phyloP scores from a whole-genome alignment of 441 rosid species.

The Erodium moschatum region DNA sequence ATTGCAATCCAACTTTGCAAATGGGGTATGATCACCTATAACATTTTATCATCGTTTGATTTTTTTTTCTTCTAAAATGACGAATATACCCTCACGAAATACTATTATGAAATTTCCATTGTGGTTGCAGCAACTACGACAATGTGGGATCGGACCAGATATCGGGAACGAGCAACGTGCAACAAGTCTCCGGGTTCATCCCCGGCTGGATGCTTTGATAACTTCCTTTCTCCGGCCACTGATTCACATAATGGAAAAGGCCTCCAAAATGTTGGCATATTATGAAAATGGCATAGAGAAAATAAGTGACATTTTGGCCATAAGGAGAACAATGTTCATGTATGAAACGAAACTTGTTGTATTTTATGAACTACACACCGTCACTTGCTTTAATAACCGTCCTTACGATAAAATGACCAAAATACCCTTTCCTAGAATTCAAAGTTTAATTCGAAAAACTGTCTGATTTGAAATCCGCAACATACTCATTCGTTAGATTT shows the following conservation, averaged over 20 bases:
- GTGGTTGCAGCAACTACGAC: conserved; percentile 34
- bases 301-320: background rate
- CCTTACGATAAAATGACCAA: too few relatives aligned
- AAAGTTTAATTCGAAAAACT: too few relatives aligned
- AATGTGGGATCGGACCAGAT: conserved; percentile 61
- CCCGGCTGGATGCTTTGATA: conserved; percentile 96
- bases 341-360: background rate
- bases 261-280: background rate
- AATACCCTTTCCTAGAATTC: too few relatives aligned
- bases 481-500: too few relatives aligned
- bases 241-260: too few relatives aligned
- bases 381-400: background rate
- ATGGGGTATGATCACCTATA: conserved; percentile 85
- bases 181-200: conserved; percentile 64
- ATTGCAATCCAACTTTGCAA: conserved; percentile 89
- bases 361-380: background rate
- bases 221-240: too few relatives aligned
- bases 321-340: background rate
- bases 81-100: too few relatives aligned
- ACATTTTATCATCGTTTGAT: too few relatives aligned
- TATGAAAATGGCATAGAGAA: background rate
- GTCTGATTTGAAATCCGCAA: too few relatives aligned
- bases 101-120: background rate
- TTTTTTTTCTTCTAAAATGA: too few relatives aligned
- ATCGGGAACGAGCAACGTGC: conserved; percentile 41